Percentiles rank a stretch among this genome's conserved stretches.
Conservation (phyloP, 225 moss, liverwort and hornwort genomes). For the Bryum argenteum region DNA sequence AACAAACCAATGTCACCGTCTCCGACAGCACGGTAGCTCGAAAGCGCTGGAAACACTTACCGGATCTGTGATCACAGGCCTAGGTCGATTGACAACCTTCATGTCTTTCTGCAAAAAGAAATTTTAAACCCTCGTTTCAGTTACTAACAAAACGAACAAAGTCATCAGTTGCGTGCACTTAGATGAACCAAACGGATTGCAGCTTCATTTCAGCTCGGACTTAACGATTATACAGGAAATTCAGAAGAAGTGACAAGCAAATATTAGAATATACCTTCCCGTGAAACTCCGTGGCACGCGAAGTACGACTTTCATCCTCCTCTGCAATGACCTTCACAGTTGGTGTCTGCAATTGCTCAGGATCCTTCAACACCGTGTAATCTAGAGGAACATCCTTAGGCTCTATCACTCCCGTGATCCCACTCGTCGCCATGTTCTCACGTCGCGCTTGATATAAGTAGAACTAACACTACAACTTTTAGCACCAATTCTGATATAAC, state of each 20-base stretch:
- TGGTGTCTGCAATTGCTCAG: conserved; percentile 37
- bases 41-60: conserved; percentile 22
- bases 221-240: background rate
- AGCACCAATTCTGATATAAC: conserved; percentile 6
- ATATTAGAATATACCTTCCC: conserved; percentile 23
- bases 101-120: conserved; percentile 43
- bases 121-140: background rate
- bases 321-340: conserved; percentile 31
- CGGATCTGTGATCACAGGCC: conserved; percentile 60
- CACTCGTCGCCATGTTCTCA: conserved; percentile 27
- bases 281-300: conserved; percentile 53
- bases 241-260: background rate
- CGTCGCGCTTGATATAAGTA: background rate
- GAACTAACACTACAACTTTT: background rate
- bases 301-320: conserved; percentile 33
- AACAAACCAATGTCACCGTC: background rate
- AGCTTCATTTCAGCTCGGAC: background rate
- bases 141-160: background rate
- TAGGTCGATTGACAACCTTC: conserved; percentile 45
- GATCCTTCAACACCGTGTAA: conserved; percentile 36
- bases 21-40: background rate
- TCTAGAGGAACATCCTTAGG: conserved; percentile 32
- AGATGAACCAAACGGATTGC: background rate
- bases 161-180: background rate
- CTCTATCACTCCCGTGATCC: conserved; percentile 23